A percentile compares a stretch with the other conserved stretches of the same genome.
phyloP scores from a whole-genome alignment of 352 stramenopile genomes.

The Globisporangium cederbergense region DNA sequence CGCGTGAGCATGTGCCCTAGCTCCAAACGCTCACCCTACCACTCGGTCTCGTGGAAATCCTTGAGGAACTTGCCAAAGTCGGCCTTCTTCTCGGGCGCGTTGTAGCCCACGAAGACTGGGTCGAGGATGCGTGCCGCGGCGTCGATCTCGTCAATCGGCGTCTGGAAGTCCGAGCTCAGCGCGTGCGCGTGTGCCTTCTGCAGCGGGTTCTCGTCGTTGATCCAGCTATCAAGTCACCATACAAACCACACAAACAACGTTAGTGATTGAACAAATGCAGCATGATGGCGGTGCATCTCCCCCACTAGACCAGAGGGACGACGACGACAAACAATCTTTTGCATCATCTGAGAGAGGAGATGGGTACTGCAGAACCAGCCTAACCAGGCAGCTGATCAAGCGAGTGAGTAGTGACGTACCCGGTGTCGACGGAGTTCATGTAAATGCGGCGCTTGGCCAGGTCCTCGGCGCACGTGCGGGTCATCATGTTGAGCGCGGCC shows the following conservation, averaged over 20 bases:
- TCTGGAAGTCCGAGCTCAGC: constrained; percentile 93
- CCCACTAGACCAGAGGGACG: not conserved
- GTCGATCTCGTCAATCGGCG: constrained; percentile 97
- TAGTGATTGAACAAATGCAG: constrained; percentile 3
- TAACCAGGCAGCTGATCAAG: not conserved
- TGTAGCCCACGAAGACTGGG: constrained; percentile 91
- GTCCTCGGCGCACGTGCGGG: constrained; percentile 94
- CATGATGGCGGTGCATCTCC: constrained; percentile 2
- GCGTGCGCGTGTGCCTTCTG: constrained; percentile 92
- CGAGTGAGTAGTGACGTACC: constrained; percentile 37
- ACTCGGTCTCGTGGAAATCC: constrained; percentile 89
- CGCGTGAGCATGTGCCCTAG: not conserved
- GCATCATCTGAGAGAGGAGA: constrained; percentile 11
- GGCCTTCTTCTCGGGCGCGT: constrained; percentile 36
- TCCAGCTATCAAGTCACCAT: constrained; percentile 73
- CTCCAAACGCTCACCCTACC: constrained; percentile 37
- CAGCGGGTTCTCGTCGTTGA: constrained; percentile 98
- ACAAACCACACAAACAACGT: constrained; percentile 2
- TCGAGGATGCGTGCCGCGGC: constrained; percentile 93
- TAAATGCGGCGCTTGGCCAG: constrained; percentile 93
- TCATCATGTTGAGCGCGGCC: constrained; percentile 98
- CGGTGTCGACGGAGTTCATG: constrained; percentile 98
- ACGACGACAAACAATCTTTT: constrained; percentile 6
- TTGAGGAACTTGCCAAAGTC: constrained; percentile 87
- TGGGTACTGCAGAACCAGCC: not conserved